phyloP scores from a whole-genome alignment of 1,139 yeast species.

The Protomyces lactucae-debilis region DNA sequence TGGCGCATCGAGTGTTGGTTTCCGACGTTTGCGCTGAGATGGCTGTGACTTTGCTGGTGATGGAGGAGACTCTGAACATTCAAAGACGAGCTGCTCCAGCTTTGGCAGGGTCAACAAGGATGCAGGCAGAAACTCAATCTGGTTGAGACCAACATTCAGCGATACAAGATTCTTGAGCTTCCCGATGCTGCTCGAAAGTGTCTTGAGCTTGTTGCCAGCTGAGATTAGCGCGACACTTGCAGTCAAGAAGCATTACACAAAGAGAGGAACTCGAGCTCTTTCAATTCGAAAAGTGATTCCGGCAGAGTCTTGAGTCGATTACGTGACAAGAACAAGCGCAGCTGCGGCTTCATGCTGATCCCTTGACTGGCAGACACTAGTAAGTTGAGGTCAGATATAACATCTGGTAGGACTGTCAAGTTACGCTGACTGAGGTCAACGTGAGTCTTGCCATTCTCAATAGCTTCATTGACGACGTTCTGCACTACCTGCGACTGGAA shows the following conservation, averaged over 20 bases:
- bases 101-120: constrained; percentile 3
- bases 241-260: background rate
- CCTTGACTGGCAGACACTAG: constrained; percentile 15
- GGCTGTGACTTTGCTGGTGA: constrained; percentile 5
- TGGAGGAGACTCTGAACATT: constrained; percentile 4
- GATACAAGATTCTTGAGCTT: constrained; percentile 21
- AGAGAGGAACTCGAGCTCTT: constrained; percentile 14
- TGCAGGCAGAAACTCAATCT: constrained; percentile 24
- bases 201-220: constrained; percentile 14
- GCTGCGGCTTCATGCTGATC: constrained; percentile 5
- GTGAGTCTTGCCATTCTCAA: constrained; percentile 12
- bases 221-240: background rate
- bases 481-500: constrained; percentile 9
- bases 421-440: constrained; percentile 15
- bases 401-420: constrained; percentile 15
- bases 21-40: background rate
- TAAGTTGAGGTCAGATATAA: constrained; percentile 12
- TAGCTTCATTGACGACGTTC: constrained; percentile 10
- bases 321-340: constrained; percentile 4
- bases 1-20: constrained; percentile 7
- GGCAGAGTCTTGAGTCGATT: constrained; percentile 12
- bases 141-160: constrained; percentile 22
- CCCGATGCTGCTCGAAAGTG: constrained; percentile 11
- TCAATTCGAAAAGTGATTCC: constrained; percentile 3
- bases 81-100: constrained; percentile 22